These are phyloP conservation scores for Corrigiola litoralis DNA, from an alignment of 179 eudicot genomes.

Conservation along the genomic window DNA sequence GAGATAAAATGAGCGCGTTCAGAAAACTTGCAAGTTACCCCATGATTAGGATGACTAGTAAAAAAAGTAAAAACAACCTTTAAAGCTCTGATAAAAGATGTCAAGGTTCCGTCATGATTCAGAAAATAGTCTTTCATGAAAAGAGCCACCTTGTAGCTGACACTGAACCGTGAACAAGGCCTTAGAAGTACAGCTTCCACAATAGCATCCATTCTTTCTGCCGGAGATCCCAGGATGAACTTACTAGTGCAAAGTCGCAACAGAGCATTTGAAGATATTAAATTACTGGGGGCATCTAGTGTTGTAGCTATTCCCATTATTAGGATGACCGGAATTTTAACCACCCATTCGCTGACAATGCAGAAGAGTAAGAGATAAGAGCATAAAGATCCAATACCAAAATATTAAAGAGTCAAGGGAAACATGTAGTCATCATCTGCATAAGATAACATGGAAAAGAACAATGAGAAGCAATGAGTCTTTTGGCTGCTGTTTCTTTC, in stretches of 20 bases:
- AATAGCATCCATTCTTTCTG: constrained; percentile 79
- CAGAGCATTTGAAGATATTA: constrained; percentile 55
- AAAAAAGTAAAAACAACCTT: constrained; percentile 40
- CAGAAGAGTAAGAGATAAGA: constrained; percentile 1
- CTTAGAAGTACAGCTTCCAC: constrained; percentile 65
- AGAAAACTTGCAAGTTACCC: constrained; percentile 35
- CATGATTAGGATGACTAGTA: constrained; percentile 7
- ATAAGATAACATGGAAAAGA: background rate
- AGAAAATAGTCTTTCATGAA: constrained; percentile 81
- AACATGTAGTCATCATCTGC: background rate
- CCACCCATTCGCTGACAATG: constrained; percentile 78
- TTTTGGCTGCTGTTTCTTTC: background rate
- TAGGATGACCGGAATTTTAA: constrained; percentile 74
- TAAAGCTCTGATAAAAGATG: constrained; percentile 70
- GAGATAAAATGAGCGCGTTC: constrained; percentile 10
- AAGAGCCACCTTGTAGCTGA: constrained; percentile 71
- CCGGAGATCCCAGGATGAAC: constrained; percentile 68
- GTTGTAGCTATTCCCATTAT: constrained; percentile 80
- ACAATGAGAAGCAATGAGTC: background rate
- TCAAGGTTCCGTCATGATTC: constrained; percentile 80
- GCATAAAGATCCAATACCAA: constrained; percentile 1
- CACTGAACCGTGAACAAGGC: constrained; percentile 51
- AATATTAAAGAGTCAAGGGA: background rate
- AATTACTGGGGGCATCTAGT: constrained; percentile 54
- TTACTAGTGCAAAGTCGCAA: constrained; percentile 43